Conservation (phyloP, 805 yeast genomes). For the Candida multigemmis region DNA sequence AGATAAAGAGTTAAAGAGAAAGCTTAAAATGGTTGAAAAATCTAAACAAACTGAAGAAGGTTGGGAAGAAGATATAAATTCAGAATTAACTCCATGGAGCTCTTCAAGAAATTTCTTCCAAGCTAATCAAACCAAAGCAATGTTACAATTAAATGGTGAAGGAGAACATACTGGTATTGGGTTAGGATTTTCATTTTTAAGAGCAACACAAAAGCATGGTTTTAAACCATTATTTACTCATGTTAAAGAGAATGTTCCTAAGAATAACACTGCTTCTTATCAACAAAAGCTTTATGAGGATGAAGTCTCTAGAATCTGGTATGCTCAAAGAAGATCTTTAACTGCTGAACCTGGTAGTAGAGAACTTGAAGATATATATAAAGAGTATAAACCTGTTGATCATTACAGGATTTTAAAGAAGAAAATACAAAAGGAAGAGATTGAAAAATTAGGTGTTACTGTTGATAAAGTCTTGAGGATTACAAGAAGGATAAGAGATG, state of each 20-base stretch:
- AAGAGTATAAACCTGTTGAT: slow-evolving; percentile 27
- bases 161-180: slow-evolving; percentile 95
- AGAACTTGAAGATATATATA: slow-evolving; percentile 25
- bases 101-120: slow-evolving; percentile 82
- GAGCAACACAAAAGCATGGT: slow-evolving; percentile 94
- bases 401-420: slow-evolving; percentile 22
- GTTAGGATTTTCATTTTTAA: slow-evolving; percentile 77
- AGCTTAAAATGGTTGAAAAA: slow-evolving; percentile 20
- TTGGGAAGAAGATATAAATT: slow-evolving; percentile 68
- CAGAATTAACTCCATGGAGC: slow-evolving; percentile 91
- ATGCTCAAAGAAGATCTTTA: slow-evolving; percentile 62
- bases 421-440: slow-evolving; percentile 25
- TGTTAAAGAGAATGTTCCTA: slow-evolving; percentile 27
- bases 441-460: slow-evolving; percentile 17
- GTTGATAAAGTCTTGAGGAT: slow-evolving; percentile 34
- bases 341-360: slow-evolving; percentile 25
- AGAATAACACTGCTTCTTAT: slow-evolving; percentile 31
- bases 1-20: slow-evolving; percentile 12
- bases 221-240: slow-evolving; percentile 39
- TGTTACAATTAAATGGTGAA: slow-evolving; percentile 88
- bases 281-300: slow-evolving; percentile 91
- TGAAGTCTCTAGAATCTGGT: slow-evolving; percentile 86
- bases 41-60: slow-evolving; percentile 28
- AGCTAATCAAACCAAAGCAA: slow-evolving; percentile 94
- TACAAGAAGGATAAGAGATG: slow-evolving; percentile 72